These are phyloP conservation scores for Talaromyces islandicus DNA, from an alignment of 2,329 filamentous ascomycete species.

Conservation along the genomic window DNA sequence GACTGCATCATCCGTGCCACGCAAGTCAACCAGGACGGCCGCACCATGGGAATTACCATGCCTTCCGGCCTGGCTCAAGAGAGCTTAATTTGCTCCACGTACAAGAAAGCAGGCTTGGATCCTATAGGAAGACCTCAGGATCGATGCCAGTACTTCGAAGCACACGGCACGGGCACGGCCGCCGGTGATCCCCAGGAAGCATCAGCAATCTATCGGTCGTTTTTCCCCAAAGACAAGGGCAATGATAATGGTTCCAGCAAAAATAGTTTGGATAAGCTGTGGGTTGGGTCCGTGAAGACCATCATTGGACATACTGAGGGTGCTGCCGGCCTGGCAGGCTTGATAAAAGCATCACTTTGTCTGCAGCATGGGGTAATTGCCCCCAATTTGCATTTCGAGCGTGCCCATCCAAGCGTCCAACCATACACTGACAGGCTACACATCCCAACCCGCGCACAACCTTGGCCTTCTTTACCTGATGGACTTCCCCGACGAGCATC, in stretches of 20 bases:
- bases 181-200: conserved; percentile 27
- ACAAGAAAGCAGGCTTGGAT: conserved; percentile 34
- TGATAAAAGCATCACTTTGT: conserved; percentile 24
- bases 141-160: conserved; percentile 38
- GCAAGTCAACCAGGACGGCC: conserved; percentile 32
- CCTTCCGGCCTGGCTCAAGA: conserved; percentile 32
- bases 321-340: conserved; percentile 18
- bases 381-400: conserved; percentile 20
- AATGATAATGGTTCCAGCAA: background rate
- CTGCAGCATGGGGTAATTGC: conserved; percentile 27
- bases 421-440: conserved; percentile 19
- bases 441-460: conserved; percentile 13
- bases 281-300: conserved; percentile 27
- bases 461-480: conserved; percentile 13
- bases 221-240: conserved; percentile 15
- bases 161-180: conserved; percentile 40
- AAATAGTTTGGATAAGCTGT: background rate
- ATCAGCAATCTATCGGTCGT: conserved; percentile 18
- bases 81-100: conserved; percentile 33
- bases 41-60: conserved; percentile 30
- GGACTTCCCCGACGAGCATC: conserved; percentile 14
- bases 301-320: conserved; percentile 30
- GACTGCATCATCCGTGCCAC: conserved; percentile 33
- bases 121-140: conserved; percentile 17
- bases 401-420: conserved; percentile 19